phyloP scores from a whole-genome alignment of 2,329 filamentous ascomycete genomes.

The Boeremia lycopersici region DNA sequence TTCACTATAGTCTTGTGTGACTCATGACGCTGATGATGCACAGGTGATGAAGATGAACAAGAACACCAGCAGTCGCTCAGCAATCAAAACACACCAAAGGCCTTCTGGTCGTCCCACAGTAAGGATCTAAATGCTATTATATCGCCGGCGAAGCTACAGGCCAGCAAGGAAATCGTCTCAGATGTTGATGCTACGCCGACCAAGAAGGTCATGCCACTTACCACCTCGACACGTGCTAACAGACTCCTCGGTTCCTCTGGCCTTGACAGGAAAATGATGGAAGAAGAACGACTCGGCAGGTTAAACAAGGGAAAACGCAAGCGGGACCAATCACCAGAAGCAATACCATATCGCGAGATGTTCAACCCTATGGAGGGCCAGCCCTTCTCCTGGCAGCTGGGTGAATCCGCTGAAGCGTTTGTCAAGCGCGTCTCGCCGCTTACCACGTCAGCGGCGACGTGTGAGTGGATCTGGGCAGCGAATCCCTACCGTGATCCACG shows the following conservation, averaged over 20 bases:
- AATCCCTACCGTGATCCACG: conserved; percentile 63
- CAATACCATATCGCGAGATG: conserved; percentile 17
- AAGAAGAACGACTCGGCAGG: conserved; percentile 18
- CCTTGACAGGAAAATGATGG: conserved; percentile 21
- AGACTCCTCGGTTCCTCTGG: conserved; percentile 8
- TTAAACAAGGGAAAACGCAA: conserved; percentile 19
- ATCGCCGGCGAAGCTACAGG: conserved; percentile 14
- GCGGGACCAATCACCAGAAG: conserved; percentile 14
- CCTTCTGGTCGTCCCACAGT: conserved; percentile 28
- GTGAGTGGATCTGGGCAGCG: conserved; percentile 75
- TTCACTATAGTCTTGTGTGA: not conserved
- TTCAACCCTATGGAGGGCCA: conserved; percentile 64
- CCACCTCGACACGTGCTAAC: conserved; percentile 1
- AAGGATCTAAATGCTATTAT: conserved; percentile 34
- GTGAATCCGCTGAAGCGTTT: conserved; percentile 69
- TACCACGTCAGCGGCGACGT: conserved; percentile 52
- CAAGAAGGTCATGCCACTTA: conserved; percentile 11
- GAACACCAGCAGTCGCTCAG: conserved; percentile 25
- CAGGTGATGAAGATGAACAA: conserved; percentile 40
- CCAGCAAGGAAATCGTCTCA: not conserved
- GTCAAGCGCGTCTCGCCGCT: conserved; percentile 70
- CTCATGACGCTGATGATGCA: conserved; percentile 8
- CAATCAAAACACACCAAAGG: conserved; percentile 19
- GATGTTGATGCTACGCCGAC: conserved; percentile 10
- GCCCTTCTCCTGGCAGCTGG: conserved; percentile 63